Evolutionary conservation across 2,329 filamentous ascomycete genomes (phyloP), one percentile per base, ranked within the genome.

Genomic region (Albophoma yamanashiensis): DNA sequence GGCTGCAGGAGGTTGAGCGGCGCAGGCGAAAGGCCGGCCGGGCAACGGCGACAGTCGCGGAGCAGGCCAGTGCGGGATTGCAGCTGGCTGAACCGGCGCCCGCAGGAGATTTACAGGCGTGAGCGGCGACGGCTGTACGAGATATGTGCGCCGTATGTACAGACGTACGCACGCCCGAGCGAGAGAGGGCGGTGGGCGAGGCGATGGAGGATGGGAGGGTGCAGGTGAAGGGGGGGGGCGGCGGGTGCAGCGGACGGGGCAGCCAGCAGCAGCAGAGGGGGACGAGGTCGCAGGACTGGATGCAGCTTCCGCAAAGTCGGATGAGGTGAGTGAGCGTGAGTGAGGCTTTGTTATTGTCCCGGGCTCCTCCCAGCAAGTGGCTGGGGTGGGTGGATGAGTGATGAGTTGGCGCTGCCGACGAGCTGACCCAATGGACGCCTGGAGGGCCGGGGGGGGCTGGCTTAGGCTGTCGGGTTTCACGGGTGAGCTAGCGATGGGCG

Each of bases 331-430:
- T 38, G 50, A 36, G 50, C 11, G 36, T 14, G 36, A 12, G 36
- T 55, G 31, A 55, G 31, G 31, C 45, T 58, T 25, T 56, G 53
- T 56, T 59, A 22, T 56, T 47, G 43, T 55, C 31, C 38, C 15
- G n/a, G 25, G 39, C 31, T 52, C 39, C 50, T 52, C 40, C 31
- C 31, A 59, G 34, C 31, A 53, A 22, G 50, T 52, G 47, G 57
- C 34, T 61, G 50, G 59, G 64, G 60, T 59, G 61, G 64, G 63
- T 47, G 58, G 60, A 59, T 60, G 63, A 58, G 59, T 74, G 73
- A 74, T 75, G 73, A 70, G 73, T 65, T 75, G 73, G 73, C 73
- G 72, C 59, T 74, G 71, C 72, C 67, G 72, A 67, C 64, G 65
- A 65, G 64, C 65, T 70, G 65, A 66, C 62, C 73, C 73, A 74